Conservation (phyloP, 495 filamentous ascomycete genomes). For the Pseudotulostoma volvatum region DNA sequence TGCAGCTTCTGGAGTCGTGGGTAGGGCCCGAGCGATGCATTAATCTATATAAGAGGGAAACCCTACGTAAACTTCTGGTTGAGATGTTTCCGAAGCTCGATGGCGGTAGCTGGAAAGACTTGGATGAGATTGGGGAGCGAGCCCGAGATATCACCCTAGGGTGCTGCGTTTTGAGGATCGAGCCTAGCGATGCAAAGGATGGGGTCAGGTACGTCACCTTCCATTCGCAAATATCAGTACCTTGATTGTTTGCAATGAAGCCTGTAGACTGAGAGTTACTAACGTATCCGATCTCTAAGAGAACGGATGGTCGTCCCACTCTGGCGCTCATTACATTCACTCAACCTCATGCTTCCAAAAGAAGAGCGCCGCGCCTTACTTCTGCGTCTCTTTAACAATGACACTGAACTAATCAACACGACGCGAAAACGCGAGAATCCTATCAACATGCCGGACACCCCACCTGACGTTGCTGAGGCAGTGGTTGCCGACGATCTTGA, state of each 20-base stretch:
- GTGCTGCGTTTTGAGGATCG: constrained; percentile 76
- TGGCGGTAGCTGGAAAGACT: constrained; percentile 46
- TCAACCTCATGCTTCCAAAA: constrained; percentile 96
- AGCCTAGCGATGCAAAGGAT: constrained; percentile 49
- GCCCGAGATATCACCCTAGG: constrained; percentile 69
- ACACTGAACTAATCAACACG: constrained; percentile 42
- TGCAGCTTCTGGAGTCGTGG: constrained; percentile 76
- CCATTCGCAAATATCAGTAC: too few species aligned
- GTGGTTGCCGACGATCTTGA: constrained; percentile 10
- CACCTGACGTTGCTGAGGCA: too few species aligned
- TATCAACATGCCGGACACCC: constrained; percentile 7
- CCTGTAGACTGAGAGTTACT: too few species aligned
- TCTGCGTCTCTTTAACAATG: constrained; percentile 76
- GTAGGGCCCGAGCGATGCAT: constrained; percentile 67
- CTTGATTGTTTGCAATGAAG: too few species aligned
- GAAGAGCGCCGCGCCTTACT: constrained; percentile 89
- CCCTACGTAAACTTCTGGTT: constrained; percentile 59
- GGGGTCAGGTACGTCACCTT: constrained; percentile 40
- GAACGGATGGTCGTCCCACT: constrained; percentile 78
- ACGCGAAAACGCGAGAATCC: constrained; percentile 28
- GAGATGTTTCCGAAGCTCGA: constrained; percentile 90
- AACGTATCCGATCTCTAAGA: too few species aligned
- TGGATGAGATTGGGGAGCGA: constrained; percentile 78
- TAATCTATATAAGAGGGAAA: constrained; percentile 52
- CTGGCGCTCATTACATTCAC: constrained; percentile 70